Evolutionary conservation across 1,284 basidiomycete species (phyloP).

Genomic region (Cerrena zonata): DNA sequence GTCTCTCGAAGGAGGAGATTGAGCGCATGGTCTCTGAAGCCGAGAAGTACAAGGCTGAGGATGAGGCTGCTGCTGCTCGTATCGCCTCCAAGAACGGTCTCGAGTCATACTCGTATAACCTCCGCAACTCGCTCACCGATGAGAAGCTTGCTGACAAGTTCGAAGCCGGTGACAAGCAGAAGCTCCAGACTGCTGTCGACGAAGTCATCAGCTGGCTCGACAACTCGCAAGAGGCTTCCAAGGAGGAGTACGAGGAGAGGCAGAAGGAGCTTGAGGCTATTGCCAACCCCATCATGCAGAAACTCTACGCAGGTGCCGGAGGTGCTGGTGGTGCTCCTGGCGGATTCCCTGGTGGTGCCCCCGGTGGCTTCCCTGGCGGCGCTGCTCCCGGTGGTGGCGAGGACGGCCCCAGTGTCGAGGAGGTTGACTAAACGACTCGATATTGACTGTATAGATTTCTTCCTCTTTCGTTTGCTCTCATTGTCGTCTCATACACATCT

Average conservation of each 20-base stretch:
- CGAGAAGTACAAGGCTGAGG: conserved; percentile 89
- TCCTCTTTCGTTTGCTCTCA: too few relatives aligned
- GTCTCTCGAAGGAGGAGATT: conserved; percentile 96
- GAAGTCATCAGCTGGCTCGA: conserved; percentile 90
- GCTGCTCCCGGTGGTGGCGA: conserved; percentile 42
- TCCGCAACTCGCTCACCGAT: conserved; percentile 84
- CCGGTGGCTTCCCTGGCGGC: conserved; percentile 41
- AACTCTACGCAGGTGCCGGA: conserved; percentile 75
- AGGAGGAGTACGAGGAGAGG: conserved; percentile 92
- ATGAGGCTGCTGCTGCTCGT: conserved; percentile 76
- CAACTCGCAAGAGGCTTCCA: conserved; percentile 81
- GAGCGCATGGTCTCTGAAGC: conserved; percentile 94
- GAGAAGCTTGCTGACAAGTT: conserved; percentile 88
- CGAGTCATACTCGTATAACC: conserved; percentile 94
- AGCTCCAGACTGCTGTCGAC: conserved; percentile 79
- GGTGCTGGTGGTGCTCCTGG: conserved; percentile 51
- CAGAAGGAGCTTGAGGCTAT: conserved; percentile 93
- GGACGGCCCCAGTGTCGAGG: conserved; percentile 84
- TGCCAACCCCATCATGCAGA: conserved; percentile 91
- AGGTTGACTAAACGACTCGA: conserved; percentile 60
- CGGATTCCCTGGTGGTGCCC: conserved; percentile 40
- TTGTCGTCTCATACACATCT: too few relatives aligned
- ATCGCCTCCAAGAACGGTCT: conserved; percentile 84
- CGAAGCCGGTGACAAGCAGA: conserved; percentile 80
- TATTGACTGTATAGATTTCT: too few relatives aligned